Evolutionary conservation across 495 filamentous ascomycete species (phyloP), one percentile per base, ranked within the genome.

Genomic region (Haplographium delicatum): DNA sequence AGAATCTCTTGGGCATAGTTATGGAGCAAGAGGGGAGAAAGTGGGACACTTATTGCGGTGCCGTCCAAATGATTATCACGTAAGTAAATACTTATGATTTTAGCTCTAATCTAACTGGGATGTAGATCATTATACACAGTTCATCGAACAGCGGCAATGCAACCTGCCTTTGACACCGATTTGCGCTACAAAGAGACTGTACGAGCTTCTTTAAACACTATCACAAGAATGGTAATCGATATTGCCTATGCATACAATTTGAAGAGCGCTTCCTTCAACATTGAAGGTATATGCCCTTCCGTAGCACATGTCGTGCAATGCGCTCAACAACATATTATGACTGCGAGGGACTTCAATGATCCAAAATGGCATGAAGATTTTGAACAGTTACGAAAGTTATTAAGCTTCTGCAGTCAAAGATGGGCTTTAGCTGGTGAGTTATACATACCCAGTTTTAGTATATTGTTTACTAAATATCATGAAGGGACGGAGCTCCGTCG

Each of bases 1-100:
- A 50, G 53, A 11, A 43, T 34, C 40, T 66, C 22, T 51, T 69
- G 10, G 42, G 40, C 0, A 43, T 46, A 1, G 35, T 65, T 2
- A 63, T 68, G 61, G 53, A 63, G 11, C 59, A 60, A 47, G 37
- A 41, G n/a, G 20, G 34, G n/a, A 56, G 56, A 28, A 47, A 42
- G 34, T 55, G 45, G 50, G 51, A 59, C 0, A 23, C 52, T 11
- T 66, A 60, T 28, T 68, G 67, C 45, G 57, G 43, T 4, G 56
- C 66, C 7, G 65, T 59, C 5, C 56, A 60, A 10, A 46, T 67
- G 2, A 28, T 57, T 1, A 62, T 68, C 16, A 58, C 60, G 65
- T 69, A 27, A 18, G 60, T 41, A 33, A 11, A 2, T 8, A 20
- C 2, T 13, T 4, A n/a, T 16, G 28, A 19, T 11, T 5, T 2